These are phyloP conservation scores for Neonectria sp. DNA, from an alignment of 2,329 filamentous ascomycete genomes.

Conservation along the genomic window DNA sequence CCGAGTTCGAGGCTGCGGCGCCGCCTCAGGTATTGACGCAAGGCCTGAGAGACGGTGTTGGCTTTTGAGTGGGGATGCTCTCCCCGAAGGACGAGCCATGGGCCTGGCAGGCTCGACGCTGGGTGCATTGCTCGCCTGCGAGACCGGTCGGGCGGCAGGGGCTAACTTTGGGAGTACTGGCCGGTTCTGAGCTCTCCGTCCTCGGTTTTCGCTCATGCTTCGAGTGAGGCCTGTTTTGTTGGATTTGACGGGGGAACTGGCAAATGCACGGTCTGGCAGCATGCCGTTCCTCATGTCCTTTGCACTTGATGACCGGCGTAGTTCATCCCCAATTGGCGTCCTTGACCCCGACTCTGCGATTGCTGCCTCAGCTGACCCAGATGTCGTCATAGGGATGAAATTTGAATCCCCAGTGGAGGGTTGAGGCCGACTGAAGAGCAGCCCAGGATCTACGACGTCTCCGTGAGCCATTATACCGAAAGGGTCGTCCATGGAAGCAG, in stretches of 20 bases:
- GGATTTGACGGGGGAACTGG: constrained; percentile 68
- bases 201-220: constrained; percentile 69
- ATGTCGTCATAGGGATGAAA: constrained; percentile 50
- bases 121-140: constrained; percentile 50
- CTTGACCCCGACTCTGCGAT: constrained; percentile 46
- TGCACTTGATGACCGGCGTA: constrained; percentile 63
- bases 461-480: constrained; percentile 64
- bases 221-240: constrained; percentile 66
- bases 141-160: constrained; percentile 58
- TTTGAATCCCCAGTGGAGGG: constrained; percentile 62
- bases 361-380: constrained; percentile 47
- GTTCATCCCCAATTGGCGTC: constrained; percentile 51
- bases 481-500: constrained; percentile 63
- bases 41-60: constrained; percentile 67
- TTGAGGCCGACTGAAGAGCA: constrained; percentile 69
- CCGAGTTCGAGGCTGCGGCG: constrained; percentile 60
- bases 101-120: constrained; percentile 54
- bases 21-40: constrained; percentile 71
- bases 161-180: constrained; percentile 64
- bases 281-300: constrained; percentile 61
- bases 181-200: constrained; percentile 58
- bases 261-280: constrained; percentile 57
- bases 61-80: constrained; percentile 67
- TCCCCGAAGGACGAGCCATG: constrained; percentile 59
- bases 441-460: constrained; percentile 71